Conservation (phyloP, 2,329 filamentous ascomycete genomes). For the Cercospora nicotianae region DNA sequence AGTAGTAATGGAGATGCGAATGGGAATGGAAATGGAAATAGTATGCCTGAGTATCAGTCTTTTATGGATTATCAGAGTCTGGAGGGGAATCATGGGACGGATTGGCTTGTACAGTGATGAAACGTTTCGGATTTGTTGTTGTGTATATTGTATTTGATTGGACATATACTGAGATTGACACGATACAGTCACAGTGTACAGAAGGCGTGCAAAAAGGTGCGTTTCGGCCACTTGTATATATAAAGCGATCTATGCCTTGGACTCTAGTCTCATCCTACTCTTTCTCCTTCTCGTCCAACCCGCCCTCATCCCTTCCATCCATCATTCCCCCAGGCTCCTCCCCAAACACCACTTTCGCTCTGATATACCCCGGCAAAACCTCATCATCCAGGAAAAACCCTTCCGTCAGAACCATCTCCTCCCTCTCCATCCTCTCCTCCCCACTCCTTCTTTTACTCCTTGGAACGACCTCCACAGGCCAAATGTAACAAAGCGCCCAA, state of each 20-base stretch:
- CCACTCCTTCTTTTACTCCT: not conserved
- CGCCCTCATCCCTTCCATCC: not conserved
- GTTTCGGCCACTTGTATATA: too few relatives aligned
- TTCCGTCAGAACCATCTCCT: conserved; percentile 27
- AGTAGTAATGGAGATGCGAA: conserved; percentile 30
- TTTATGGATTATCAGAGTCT: conserved; percentile 30
- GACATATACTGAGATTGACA: too few relatives aligned
- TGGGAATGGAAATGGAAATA: conserved; percentile 27
- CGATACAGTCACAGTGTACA: too few relatives aligned
- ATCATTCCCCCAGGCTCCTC: conserved; percentile 14
- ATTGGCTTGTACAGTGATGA: conserved; percentile 27
- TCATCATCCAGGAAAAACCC: conserved; percentile 29
- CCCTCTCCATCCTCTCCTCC: conserved; percentile 22
- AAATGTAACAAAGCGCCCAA: conserved; percentile 20
- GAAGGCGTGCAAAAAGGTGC: too few relatives aligned
- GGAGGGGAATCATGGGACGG: conserved; percentile 24
- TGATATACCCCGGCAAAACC: conserved; percentile 24
- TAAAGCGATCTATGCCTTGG: too few relatives aligned
- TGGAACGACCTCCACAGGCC: conserved; percentile 28
- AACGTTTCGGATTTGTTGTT: not conserved
- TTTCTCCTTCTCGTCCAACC: not conserved
- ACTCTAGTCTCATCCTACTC: not conserved
- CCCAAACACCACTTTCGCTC: conserved; percentile 21
- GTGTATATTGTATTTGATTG: too few relatives aligned
- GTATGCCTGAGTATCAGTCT: conserved; percentile 26